Base-by-base conservation (phyloP, 805 yeast species). In the Candida caryicola region DNA sequence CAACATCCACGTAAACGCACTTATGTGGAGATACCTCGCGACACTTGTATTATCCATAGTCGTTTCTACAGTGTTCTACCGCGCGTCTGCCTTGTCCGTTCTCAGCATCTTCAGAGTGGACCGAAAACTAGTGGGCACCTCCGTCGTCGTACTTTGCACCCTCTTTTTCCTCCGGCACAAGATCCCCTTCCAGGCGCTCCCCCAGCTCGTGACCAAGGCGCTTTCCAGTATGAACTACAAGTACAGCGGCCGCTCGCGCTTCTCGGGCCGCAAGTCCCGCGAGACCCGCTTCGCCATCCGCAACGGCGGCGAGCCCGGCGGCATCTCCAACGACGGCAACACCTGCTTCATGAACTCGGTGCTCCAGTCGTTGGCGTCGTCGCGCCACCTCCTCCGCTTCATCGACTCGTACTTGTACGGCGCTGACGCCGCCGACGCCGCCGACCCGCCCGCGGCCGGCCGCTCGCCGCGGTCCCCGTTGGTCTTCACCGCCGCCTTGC, bases 291-390 rank as follows among this genome's bases (percentile, higher is more conserved):
- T 64, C 41, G 81, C 82, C n/a, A 43, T 73, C 37, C 67, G 68
- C 34, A 66, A 73, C 37, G 91, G 91, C 40, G 90, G 90, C 1
- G 76, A 74, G 37, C 76, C 87, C 23, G 96, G 96, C 17, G 97
- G 97, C 1, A 71, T 90, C 26, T 74, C 77, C 41, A 90, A 90
- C 57, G 95, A 87, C 47, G 96, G 97, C 10, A 90, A 90, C 56
- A 88, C 96, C 0, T 90, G 97, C 60, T 90, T 90, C 52, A 88
- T 89, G 95, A 90, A 90, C 62, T 79, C 89, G 17, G 96, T 90
- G 1, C 60, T 90, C 18, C 97, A 90, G 59, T 76, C 85, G 13
- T 62, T 89, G 40, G 89, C 95, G 0, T 82, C 91, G 0, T 82
- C 93, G 0, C 70, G 73, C 17, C 76, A 80, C 25, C 64, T 88